Base-by-base conservation (phyloP, 306 rosid genomes). In the Prunus mira region DNA sequence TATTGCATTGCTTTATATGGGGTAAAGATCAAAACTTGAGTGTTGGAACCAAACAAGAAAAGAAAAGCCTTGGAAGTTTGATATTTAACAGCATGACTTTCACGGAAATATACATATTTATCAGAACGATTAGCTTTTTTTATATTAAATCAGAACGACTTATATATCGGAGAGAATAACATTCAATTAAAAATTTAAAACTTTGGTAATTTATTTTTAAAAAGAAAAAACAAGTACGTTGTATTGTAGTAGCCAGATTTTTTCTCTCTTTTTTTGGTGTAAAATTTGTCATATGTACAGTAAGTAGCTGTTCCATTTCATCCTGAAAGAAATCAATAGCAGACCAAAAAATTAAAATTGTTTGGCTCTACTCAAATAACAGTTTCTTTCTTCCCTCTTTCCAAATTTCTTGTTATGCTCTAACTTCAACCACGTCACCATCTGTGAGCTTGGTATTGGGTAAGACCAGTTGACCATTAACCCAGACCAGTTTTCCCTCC, bases 341-440 rank as follows among this genome's bases (percentile, higher is more conserved):
- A 20, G 61, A 55, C 12, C 38, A 34, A 34, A 34, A 34, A 34
- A 34, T 34, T 34, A 34, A 34, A 34, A 34, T 34, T 5, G 38
- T 34, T 34, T 34, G 38, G 38, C 38, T 7, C 38, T 32, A 34
- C 38, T 34, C 38, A 34, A 5, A 34, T 34, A 34, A 34, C 56
- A 14, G n/a, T 51, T 51, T 51, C 56, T 51, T 51, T 32, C 38
- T 32, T 32, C 56, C 20, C 20, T 51, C 56, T 51, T 73, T 32
- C n/a, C 28, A 18, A 72, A 55, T 65, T 79, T 83, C 74, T 85
- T 84, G 88, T 84, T 82, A 90, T 82, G 87, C 67, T 80, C 93
- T 90, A 19, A 94, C 93, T 87, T 92, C 98, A 28, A 94, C 88
- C n/a, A 94, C 95, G 70, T 92, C 98, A 14, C 98, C 98, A 78